Conservation (phyloP, 495 filamentous ascomycete species). For the Lasiosphaeria hispida region DNA sequence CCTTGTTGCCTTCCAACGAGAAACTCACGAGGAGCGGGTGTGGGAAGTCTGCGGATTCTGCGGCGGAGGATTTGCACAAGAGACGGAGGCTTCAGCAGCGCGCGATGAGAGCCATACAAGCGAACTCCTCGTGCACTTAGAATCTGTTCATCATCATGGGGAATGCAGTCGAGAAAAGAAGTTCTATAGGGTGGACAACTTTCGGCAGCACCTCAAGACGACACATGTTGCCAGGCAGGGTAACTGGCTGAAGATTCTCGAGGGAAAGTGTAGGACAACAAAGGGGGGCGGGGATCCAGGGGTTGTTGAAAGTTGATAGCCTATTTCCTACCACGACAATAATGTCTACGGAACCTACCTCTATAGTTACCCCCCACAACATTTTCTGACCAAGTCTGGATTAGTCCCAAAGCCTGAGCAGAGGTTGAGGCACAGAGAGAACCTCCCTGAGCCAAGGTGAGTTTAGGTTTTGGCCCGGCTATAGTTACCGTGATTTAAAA, state of each 20-base stretch:
- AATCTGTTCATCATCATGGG: slow-evolving; percentile 72
- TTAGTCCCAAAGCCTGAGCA: no score
- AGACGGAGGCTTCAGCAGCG: slow-evolving; percentile 51
- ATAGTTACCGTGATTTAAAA: no score
- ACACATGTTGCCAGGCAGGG: slow-evolving; percentile 53
- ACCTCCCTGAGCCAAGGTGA: no score
- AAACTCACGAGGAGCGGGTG: slow-evolving; percentile 38
- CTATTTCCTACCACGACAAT: no score
- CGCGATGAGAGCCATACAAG: slow-evolving; percentile 18
- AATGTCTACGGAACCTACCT: no score
- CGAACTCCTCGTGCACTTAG: slow-evolving; percentile 60
- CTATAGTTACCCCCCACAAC: no score
- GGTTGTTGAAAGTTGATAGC: no score
- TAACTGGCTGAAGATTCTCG: slow-evolving; percentile 31
- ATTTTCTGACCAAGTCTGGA: no score
- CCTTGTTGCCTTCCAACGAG: slow-evolving; percentile 65
- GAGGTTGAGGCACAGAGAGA: no score
- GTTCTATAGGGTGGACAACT: slow-evolving; percentile 85
- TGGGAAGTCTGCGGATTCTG: slow-evolving; percentile 81
- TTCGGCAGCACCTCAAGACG: slow-evolving; percentile 85
- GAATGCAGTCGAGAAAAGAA: slow-evolving; percentile 86
- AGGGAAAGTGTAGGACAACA: slow-evolving; percentile 20
- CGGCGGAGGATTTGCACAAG: slow-evolving; percentile 72
- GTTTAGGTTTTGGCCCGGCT: no score
- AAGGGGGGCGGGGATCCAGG: neutral